Evolutionary conservation across 1,139 yeast genomes (phyloP).

Genomic region (Debaryomyces nepalensis): DNA sequence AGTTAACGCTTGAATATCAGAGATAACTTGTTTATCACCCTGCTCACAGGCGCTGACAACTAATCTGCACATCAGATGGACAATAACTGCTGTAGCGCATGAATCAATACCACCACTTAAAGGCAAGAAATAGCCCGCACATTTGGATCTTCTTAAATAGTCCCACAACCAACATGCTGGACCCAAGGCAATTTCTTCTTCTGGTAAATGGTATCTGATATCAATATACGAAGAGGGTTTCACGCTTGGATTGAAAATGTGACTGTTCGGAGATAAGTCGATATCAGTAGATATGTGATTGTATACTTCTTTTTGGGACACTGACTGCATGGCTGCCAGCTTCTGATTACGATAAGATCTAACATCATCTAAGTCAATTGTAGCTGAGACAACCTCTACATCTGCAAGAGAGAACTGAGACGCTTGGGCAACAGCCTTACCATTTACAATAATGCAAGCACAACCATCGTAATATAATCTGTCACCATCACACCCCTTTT

Average conservation of each 20-base stretch:
- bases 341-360: constrained; percentile 76
- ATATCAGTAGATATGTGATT: constrained; percentile 64
- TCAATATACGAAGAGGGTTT: constrained; percentile 59
- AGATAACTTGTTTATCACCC: constrained; percentile 74
- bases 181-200: constrained; percentile 95
- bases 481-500: constrained; percentile 98
- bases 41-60: constrained; percentile 69
- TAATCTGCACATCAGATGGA: constrained; percentile 89
- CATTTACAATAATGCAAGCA: constrained; percentile 91
- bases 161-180: constrained; percentile 99
- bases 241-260: constrained; percentile 64
- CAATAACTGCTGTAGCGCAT: constrained; percentile 95
- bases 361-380: constrained; percentile 91
- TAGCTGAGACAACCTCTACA: constrained; percentile 92
- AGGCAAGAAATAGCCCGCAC: constrained; percentile 92
- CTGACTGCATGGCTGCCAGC: constrained; percentile 81
- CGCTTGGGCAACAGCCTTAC: constrained; percentile 90
- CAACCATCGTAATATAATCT: constrained; percentile 96
- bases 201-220: constrained; percentile 75
- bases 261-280: constrained; percentile 61
- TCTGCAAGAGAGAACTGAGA: constrained; percentile 86
- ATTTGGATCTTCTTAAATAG: constrained; percentile 83
- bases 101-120: constrained; percentile 97
- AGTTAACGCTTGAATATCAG: constrained; percentile 71
- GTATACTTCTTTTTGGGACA: constrained; percentile 54